A percentile compares a stretch with the other conserved stretches of the same genome.
Evolutionary conservation across 169 alveolate genomes (phyloP).

Genomic region (Perkinsus marinus): DNA sequence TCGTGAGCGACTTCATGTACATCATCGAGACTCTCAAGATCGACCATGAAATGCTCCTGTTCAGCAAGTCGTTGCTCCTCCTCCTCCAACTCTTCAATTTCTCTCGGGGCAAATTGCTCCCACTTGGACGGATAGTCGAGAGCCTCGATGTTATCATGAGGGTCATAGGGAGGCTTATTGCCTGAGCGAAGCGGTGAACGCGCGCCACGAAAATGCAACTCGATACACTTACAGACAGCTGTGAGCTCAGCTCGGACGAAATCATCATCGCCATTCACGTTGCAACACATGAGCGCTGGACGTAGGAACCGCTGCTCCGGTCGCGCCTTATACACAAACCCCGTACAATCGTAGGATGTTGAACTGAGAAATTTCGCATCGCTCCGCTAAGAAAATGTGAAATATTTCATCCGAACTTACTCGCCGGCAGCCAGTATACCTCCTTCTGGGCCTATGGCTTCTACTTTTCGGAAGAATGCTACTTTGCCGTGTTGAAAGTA

Average conservation of each 20-base stretch:
- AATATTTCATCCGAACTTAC: not conserved
- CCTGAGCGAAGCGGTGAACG: not conserved
- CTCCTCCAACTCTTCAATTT: no score
- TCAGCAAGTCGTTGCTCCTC: not conserved
- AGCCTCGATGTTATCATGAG: not conserved
- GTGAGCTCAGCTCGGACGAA: not conserved
- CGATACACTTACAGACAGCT: not conserved
- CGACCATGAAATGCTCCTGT: not conserved
- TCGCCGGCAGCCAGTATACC: not conserved
- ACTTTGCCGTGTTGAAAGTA: not conserved
- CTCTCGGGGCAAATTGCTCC: not conserved
- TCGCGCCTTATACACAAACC: not conserved
- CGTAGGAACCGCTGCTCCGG: not conserved
- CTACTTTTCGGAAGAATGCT: not conserved
- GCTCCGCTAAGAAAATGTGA: no score
- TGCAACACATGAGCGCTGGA: not conserved
- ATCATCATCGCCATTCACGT: not conserved
- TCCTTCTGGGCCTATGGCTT: not conserved
- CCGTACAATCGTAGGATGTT: not conserved
- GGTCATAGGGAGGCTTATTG: not conserved
- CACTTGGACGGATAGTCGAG: not conserved
- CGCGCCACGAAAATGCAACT: not conserved
- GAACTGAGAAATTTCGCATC: not conserved
- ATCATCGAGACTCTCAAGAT: not conserved
- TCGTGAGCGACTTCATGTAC: not conserved